phyloP scores from a whole-genome alignment of 805 yeast species.

The Zygosaccharomyces pseudorouxii region DNA sequence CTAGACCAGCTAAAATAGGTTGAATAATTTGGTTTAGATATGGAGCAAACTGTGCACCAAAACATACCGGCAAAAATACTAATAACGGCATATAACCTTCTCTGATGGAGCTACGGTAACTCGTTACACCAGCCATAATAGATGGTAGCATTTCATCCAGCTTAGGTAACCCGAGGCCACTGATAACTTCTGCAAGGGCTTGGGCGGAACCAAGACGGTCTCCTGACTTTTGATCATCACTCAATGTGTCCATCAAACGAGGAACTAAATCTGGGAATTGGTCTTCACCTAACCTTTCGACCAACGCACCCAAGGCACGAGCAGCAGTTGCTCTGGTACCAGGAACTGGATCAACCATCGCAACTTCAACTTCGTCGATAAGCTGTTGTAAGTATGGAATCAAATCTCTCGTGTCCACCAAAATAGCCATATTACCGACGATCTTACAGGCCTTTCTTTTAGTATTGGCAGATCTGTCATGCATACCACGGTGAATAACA shows the following conservation, averaged over 20 bases:
- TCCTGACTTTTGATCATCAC: slow-evolving; percentile 75
- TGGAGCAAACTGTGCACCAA: slow-evolving; percentile 87
- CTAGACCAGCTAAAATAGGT: slow-evolving; percentile 86
- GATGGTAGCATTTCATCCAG: slow-evolving; percentile 85
- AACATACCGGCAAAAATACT: slow-evolving; percentile 87
- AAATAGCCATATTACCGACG: slow-evolving; percentile 97
- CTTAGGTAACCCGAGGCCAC: slow-evolving; percentile 83
- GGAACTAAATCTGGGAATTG: slow-evolving; percentile 90
- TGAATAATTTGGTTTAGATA: slow-evolving; percentile 82
- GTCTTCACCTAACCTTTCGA: slow-evolving; percentile 94
- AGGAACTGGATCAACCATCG: slow-evolving; percentile 99
- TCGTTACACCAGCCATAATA: slow-evolving; percentile 66
- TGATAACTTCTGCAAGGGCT: slow-evolving; percentile 88
- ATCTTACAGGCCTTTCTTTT: slow-evolving; percentile 95
- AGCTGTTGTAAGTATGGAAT: slow-evolving; percentile 75
- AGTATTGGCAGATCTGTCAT: slow-evolving; percentile 87
- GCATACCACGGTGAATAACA: slow-evolving; percentile 93
- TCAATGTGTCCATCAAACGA: slow-evolving; percentile 65
- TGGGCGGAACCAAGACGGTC: slow-evolving; percentile 97
- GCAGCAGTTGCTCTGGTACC: slow-evolving; percentile 96
- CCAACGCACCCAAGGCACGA: slow-evolving; percentile 92
- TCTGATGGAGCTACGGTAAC: slow-evolving; percentile 65
- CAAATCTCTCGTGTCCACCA: slow-evolving; percentile 84
- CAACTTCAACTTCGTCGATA: slow-evolving; percentile 77
- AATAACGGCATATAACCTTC: slow-evolving; percentile 91